Evolutionary conservation across 2,329 filamentous ascomycete species (phyloP).

Genomic region (Simplicillium aogashimaense): DNA sequence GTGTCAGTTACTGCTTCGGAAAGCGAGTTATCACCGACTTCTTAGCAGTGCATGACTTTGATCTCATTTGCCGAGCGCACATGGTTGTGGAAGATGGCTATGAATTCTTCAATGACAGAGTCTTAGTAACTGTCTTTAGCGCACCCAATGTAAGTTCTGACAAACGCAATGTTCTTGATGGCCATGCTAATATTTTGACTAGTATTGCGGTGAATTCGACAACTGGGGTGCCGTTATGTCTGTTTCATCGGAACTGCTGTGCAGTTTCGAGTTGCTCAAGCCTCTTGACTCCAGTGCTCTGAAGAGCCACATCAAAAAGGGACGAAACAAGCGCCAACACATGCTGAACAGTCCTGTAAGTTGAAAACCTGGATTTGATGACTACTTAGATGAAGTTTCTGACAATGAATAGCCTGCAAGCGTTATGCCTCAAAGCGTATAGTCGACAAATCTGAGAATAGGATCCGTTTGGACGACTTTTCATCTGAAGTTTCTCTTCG

Average conservation of each 20-base stretch:
- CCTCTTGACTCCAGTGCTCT: constrained; percentile 90
- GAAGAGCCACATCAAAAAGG: constrained; percentile 99
- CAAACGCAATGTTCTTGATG: neutral
- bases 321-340: constrained; percentile 84
- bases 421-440: constrained; percentile 48
- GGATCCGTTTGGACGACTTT: no score
- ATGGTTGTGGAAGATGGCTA: constrained; percentile 99
- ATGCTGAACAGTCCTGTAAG: constrained; percentile 94
- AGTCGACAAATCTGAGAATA: constrained; percentile 5
- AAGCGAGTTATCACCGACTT: constrained; percentile 98
- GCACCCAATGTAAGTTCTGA: constrained; percentile 74
- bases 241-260: constrained; percentile 83
- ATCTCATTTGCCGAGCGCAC: constrained; percentile 91
- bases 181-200: constrained; percentile 14
- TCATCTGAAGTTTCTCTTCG: no score
- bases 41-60: constrained; percentile 87
- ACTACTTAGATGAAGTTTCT: constrained; percentile 5
- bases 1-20: constrained; percentile 96
- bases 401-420: constrained; percentile 34
- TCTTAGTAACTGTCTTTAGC: constrained; percentile 93
- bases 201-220: constrained; percentile 98
- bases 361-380: constrained; percentile 17
- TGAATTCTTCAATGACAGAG: constrained; percentile 94
- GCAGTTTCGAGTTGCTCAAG: constrained; percentile 94
- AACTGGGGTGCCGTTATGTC: constrained; percentile 99